Evolutionary conservation across 495 filamentous ascomycete genomes (phyloP), one percentile per base, ranked within the genome.

Genomic region (Tetracladium marchalianum): DNA sequence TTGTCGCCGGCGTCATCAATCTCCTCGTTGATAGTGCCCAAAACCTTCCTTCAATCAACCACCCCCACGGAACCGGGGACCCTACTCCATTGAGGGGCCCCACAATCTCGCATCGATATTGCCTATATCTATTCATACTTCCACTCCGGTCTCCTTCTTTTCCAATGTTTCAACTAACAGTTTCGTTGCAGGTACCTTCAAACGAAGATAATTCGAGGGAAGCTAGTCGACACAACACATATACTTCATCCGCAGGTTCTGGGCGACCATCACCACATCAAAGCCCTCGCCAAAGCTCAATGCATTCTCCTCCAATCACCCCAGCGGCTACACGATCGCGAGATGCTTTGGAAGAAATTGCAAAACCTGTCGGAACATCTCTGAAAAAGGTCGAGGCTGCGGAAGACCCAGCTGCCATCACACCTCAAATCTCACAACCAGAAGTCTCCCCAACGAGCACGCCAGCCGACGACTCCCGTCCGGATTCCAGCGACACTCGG

Each of bases 301-400:
- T 90, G 70, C 82, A 90, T 52, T 92, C 89, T 11, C 92, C 92
- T 49, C 89, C 87, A 17, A 75, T 97, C 11, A 95, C 90, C 4
- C 90, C 92, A 27, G 81, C 88, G 31, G 86, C 77, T 11, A 87
- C 85, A 35, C 62, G 69, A 48, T 77, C 75, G 44, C 66, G 66
- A 53, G 78, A 80, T 50, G 44, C 47, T 18, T 18, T 38, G 17
- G 52, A 55, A 24, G 52, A 36, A 11, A 40, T 50, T 24, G 36
- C 43, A 35, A 56, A 62, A 52, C 55, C 62, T 43, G 22, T 7
- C 22, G 22, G 22, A 7, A 35, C 61, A 16, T 35, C 54, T 39
- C 51, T 57, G n/a, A 51, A 57, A 34, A 60, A 55, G 38, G 55
- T 52, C 41, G 53, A 57, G 33, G 46, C 58, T 40, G 53, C 55